Base-by-base conservation (phyloP, 2,329 filamentous ascomycete species). In the Aspergillus phoenicis region DNA sequence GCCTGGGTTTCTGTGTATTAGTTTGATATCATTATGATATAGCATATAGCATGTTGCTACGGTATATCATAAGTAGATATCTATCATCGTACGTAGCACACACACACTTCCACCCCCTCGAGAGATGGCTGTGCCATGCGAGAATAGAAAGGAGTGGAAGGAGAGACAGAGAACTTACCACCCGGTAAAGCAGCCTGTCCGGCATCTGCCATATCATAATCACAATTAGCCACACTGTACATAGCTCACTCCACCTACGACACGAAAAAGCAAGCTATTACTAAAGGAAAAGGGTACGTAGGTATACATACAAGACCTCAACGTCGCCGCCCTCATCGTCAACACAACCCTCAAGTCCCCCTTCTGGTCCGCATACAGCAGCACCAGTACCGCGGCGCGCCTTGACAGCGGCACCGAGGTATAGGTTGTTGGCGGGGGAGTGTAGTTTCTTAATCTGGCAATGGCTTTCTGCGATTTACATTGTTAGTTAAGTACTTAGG, bases 101-200 rank as follows among this genome's bases (percentile, higher is more conserved):
- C 22, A 17, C 20, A 45, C 22, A 17, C 20, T 2, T 4, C 41
- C 24, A 4, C 41, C 20, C 41, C 10, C 5, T 24, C 13, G 10
- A 36, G 5, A 36, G 4, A 36, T 11, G 5, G n/a, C 7, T 22
- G 17, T 22, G 28, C 17, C 10, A 33, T 30, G 3, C 8, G 15
- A 7, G 11, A 5, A 8, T 2, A 28, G n/a, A 10, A 2, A 51
- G 13, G 36, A 28, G 15, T 26, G n/a, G 8, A 26, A 20, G 8
- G 24, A 17, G 11, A 45, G 33, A 10, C 36, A 8, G 26, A 2
- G n/a, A 15, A 88, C 78, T 87, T 90, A 67, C 91, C 93, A 56
- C 92, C 92, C 0, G 93, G 92, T 57, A 97, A 87, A 36, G 93
- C 93, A 22, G 91, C 93, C 71, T 97, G 92, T 24, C 92, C 92